Base-by-base conservation (phyloP, 176 grass and related monocot genomes). In the Secale cereale region DNA sequence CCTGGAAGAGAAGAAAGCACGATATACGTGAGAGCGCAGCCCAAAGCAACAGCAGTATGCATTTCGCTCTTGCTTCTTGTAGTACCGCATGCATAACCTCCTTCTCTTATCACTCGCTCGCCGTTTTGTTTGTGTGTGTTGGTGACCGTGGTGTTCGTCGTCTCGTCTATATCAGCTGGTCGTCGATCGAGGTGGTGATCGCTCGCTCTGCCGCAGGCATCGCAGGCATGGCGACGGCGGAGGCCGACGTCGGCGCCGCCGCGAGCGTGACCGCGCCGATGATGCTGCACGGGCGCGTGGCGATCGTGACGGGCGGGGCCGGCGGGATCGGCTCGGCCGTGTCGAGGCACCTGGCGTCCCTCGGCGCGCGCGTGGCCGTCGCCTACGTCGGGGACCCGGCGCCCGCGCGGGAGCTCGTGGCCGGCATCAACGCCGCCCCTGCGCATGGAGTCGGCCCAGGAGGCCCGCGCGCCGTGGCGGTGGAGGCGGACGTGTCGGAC, bases 281-380 rank as follows among this genome's bases (percentile, higher is more conserved):
- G 85, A 89, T 88, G 54, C 90, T 95, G 6, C 52, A 81, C 60
- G 82, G 77, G 16, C 85, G 93, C 6, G 90, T 95, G 4, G 90
- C 93, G 48, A 90, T 95, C 19, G 73, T 95, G 11, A 95, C 93
- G 4, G 90, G 90, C 20, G 93, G 90, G 6, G 81, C 90, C 3
- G 90, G 93, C 5, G 88, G 90, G 52, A 95, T 95, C 22, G 90
- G 93, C 48, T 89, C 81, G 7, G 93, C 85, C 2, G 62, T 95
- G 68, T 78, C 79, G 5, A 81, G 56, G 60, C 90, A 90, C 86
- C 90, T 95, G 1, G 79, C 90, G 3, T 81, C 88, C 41, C 85
- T 95, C 33, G 93, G 90, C 29, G 93, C 93, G 33, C 85, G 87
- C 30, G 90, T 95, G 3, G 86, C 87, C 2, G 85, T 95, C 43